Percentiles rank a stretch among this genome's conserved stretches.
These are phyloP conservation scores for Penicillium waksmanii DNA, from an alignment of 495 filamentous ascomycete genomes.

Conservation along the genomic window DNA sequence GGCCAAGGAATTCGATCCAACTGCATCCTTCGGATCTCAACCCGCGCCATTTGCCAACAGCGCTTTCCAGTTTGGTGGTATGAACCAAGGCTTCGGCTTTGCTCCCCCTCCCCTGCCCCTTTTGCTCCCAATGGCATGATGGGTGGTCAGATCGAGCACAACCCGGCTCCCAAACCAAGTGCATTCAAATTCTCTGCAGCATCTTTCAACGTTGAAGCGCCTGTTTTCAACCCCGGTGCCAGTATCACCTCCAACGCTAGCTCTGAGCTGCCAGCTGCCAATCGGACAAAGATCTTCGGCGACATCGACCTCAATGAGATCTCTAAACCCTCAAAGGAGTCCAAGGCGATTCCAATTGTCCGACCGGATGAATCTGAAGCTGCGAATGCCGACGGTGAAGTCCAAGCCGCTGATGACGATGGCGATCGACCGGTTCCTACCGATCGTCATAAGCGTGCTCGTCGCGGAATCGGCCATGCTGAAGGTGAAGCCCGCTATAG, in stretches of 20 bases:
- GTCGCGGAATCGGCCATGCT: conserved; percentile 59
- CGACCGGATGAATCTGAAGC: conserved; percentile 59
- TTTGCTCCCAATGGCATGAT: conserved; percentile 65
- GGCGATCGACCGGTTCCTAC: conserved; percentile 32
- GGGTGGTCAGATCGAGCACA: conserved; percentile 15
- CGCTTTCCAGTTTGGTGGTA: conserved; percentile 55
- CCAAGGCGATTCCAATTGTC: conserved; percentile 83
- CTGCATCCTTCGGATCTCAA: conserved; percentile 62
- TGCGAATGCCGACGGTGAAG: conserved; percentile 35
- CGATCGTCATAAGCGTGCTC: conserved; percentile 73
- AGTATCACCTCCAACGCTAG: conserved; percentile 31
- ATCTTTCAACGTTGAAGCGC: conserved; percentile 80
- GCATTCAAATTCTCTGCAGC: conserved; percentile 77
- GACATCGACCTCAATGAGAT: conserved; percentile 69
- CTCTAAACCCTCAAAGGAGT: conserved; percentile 65
- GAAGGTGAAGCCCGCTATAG: conserved; percentile 75
- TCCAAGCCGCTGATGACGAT: not conserved
- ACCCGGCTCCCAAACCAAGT: conserved; percentile 36
- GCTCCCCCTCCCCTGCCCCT: conserved; percentile 68
- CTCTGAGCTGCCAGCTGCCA: conserved; percentile 27
- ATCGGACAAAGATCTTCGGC: conserved; percentile 69
- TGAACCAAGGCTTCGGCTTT: conserved; percentile 48
- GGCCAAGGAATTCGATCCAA: conserved; percentile 85
- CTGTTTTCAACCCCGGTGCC: conserved; percentile 71
- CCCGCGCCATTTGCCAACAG: conserved; percentile 57